Evolutionary conservation across 768 basidiomycete species (phyloP).

Genomic region (Suillus subaureus): DNA sequence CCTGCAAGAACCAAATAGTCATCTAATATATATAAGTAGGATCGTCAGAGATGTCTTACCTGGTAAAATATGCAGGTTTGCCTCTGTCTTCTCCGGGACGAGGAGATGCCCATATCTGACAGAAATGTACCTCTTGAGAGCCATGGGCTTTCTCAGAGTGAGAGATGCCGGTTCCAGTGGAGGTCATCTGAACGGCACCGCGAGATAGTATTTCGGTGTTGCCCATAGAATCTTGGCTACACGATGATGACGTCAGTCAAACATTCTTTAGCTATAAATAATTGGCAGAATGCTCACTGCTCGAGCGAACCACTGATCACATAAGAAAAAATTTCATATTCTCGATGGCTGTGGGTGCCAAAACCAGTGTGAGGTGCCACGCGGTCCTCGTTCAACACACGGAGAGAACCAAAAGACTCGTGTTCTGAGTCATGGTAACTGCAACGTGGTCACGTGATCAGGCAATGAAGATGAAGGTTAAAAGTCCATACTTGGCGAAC

Average conservation of each 20-base stretch:
- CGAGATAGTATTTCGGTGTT: conserved; percentile 88
- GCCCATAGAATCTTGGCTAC: conserved; percentile 87
- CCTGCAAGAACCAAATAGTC: conserved; percentile 26
- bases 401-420: conserved; percentile 68
- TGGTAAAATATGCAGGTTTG: conserved; percentile 81
- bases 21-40: too few relatives aligned
- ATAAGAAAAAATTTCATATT: conserved; percentile 93
- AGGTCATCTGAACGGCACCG: conserved; percentile 90
- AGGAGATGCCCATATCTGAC: conserved; percentile 73
- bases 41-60: conserved; percentile 35
- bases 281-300: conserved; percentile 54
- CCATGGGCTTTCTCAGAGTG: conserved; percentile 74
- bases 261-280: neutral
- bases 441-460: neutral
- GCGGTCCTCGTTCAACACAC: conserved; percentile 95
- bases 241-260: neutral
- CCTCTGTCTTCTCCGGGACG: conserved; percentile 26
- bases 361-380: conserved; percentile 78
- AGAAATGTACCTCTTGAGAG: conserved; percentile 51
- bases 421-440: conserved; percentile 65
- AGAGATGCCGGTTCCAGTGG: conserved; percentile 87
- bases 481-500: conserved; percentile 58
- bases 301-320: conserved; percentile 77
- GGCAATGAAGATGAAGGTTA: conserved; percentile 22
- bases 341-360: conserved; percentile 79